Conservation (phyloP, 1,284 basidiomycete genomes). For the Entoloma clypeatum region DNA sequence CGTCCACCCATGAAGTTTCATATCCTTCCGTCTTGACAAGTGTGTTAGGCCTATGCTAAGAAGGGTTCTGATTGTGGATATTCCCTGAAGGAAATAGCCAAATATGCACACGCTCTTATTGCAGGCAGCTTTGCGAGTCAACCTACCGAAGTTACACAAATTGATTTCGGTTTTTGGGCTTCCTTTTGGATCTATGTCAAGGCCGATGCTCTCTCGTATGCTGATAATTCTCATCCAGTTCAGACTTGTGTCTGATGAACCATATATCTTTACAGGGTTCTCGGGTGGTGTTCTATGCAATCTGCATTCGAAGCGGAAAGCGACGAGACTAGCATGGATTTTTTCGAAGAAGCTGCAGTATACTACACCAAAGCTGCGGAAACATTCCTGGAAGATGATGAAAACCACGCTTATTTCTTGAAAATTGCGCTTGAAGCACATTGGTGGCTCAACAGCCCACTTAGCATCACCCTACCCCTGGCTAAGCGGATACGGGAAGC, state of each 20-base stretch:
- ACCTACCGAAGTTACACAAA: slow-evolving; percentile 9
- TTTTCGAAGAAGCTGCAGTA: slow-evolving; percentile 18
- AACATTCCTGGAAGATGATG: slow-evolving; percentile 31
- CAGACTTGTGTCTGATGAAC: neutral
- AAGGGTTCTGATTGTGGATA: slow-evolving; percentile 8
- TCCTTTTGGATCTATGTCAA: slow-evolving; percentile 36
- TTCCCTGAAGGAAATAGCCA: slow-evolving; percentile 23
- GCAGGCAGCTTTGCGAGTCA: slow-evolving; percentile 22
- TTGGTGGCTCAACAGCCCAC: slow-evolving; percentile 19
- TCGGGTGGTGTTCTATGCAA: slow-evolving; percentile 33
- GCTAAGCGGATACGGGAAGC: slow-evolving; percentile 23
- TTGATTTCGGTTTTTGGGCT: slow-evolving; percentile 25
- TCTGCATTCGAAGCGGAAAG: slow-evolving; percentile 14
- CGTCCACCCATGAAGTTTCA: neutral
- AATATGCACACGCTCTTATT: slow-evolving; percentile 27
- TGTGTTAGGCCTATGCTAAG: slow-evolving; percentile 4
- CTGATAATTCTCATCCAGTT: slow-evolving; percentile 1
- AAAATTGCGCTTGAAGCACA: slow-evolving; percentile 27
- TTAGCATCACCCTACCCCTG: slow-evolving; percentile 22
- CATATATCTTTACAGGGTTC: slow-evolving; percentile 20
- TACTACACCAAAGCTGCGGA: slow-evolving; percentile 28
- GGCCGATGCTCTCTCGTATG: slow-evolving; percentile 35
- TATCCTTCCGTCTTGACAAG: neutral
- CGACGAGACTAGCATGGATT: slow-evolving; percentile 10
- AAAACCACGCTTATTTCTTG: slow-evolving; percentile 27